These are phyloP conservation scores for Fusarium buxicola DNA, from an alignment of 2,329 filamentous ascomycete genomes.

Conservation along the genomic window DNA sequence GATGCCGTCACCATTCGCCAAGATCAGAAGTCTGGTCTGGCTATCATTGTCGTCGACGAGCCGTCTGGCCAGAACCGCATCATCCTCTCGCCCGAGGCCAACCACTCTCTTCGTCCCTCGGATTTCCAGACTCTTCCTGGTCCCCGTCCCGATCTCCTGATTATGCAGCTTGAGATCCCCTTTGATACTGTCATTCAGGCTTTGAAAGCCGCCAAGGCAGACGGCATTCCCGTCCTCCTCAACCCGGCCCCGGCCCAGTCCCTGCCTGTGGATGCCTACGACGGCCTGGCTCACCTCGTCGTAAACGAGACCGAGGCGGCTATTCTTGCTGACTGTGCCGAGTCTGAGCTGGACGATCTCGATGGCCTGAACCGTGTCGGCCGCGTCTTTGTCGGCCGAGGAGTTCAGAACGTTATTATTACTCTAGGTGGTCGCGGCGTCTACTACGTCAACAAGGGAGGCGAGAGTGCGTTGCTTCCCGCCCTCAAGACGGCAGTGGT, in stretches of 20 bases:
- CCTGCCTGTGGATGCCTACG: slow-evolving; percentile 75
- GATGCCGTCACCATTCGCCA: slow-evolving; percentile 59
- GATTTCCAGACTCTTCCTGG: slow-evolving; percentile 51
- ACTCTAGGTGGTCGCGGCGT: slow-evolving; percentile 87
- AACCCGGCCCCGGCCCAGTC: slow-evolving; percentile 85
- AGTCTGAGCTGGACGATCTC: slow-evolving; percentile 61
- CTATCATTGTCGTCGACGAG: slow-evolving; percentile 81
- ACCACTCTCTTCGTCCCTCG: slow-evolving; percentile 60
- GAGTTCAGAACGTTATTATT: slow-evolving; percentile 82
- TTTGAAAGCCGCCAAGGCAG: slow-evolving; percentile 61
- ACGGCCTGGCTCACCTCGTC: slow-evolving; percentile 79
- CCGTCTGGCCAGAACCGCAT: slow-evolving; percentile 81
- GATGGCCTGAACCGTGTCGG: slow-evolving; percentile 62
- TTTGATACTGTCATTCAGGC: slow-evolving; percentile 72
- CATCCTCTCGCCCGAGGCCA: slow-evolving; percentile 78
- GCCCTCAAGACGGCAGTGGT: slow-evolving; percentile 81
- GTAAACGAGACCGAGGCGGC: slow-evolving; percentile 92
- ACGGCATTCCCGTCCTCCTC: slow-evolving; percentile 74
- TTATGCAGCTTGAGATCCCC: slow-evolving; percentile 85
- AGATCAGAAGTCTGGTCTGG: slow-evolving; percentile 72
- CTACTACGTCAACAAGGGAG: slow-evolving; percentile 66
- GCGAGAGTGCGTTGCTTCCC: slow-evolving; percentile 61
- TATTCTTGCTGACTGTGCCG: slow-evolving; percentile 70
- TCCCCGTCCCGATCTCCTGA: slow-evolving; percentile 69
- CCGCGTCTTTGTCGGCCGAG: slow-evolving; percentile 71